Evolutionary conservation across 495 filamentous ascomycete species (phyloP).

Genomic region (Daldinia grandis): DNA sequence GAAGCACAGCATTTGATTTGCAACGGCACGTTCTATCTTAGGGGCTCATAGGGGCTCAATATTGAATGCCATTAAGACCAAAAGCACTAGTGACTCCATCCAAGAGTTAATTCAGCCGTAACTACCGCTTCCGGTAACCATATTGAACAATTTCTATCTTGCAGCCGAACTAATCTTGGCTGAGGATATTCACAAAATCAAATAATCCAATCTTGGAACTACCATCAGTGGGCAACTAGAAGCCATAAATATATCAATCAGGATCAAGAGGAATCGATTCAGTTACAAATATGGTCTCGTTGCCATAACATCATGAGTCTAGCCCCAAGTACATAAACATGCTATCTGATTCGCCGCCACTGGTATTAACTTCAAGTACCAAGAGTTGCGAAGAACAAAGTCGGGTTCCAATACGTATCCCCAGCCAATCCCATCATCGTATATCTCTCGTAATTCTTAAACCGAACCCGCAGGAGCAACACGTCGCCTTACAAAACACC

Average conservation of each 20-base stretch:
- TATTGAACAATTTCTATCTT: too few relatives aligned
- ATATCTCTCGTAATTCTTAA: slow-evolving; percentile 16
- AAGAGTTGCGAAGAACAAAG: slow-evolving; percentile 31
- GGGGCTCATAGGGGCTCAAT: too few relatives aligned
- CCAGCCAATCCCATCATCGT: slow-evolving; percentile 21
- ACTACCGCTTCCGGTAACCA: too few relatives aligned
- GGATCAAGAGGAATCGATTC: not conserved
- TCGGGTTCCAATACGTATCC: slow-evolving; percentile 22
- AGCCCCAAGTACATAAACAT: slow-evolving; percentile 30
- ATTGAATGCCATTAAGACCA: too few relatives aligned
- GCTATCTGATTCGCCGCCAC: slow-evolving; percentile 33
- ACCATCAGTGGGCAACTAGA: not conserved
- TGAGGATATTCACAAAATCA: not conserved
- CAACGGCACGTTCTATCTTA: not conserved
- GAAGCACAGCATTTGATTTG: not conserved
- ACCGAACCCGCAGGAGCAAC: slow-evolving; percentile 11
- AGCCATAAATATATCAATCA: not conserved
- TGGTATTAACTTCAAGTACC: slow-evolving; percentile 31
- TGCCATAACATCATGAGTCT: slow-evolving; percentile 37
- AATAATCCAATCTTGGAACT: not conserved
- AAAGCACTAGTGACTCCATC: too few relatives aligned
- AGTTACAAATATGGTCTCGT: slow-evolving; percentile 33
- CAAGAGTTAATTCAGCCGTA: too few relatives aligned
- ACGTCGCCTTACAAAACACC: slow-evolving; percentile 29
- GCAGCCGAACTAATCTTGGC: too few relatives aligned